A percentile compares a stretch with the other conserved stretches of the same genome.
Conservation (phyloP, 2,329 filamentous ascomycete species). For the Alternaria gansuensis region DNA sequence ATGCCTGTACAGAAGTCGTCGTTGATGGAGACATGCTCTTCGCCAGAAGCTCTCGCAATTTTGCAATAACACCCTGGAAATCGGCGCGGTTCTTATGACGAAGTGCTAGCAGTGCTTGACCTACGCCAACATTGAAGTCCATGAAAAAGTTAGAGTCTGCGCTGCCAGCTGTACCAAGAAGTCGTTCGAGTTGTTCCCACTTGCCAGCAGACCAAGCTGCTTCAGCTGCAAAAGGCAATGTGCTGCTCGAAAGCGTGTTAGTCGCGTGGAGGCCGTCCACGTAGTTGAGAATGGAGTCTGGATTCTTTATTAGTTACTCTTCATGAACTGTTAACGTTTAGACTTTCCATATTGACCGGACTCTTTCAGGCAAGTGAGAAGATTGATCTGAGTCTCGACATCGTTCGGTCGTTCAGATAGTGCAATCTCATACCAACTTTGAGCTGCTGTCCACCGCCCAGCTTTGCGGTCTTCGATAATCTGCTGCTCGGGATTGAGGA, state of each 20-base stretch:
- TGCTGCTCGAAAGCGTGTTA: conserved; percentile 50
- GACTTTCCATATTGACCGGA: conserved; percentile 88
- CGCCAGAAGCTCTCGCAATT: conserved; percentile 74
- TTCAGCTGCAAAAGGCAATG: conserved; percentile 86
- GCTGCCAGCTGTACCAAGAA: conserved; percentile 60
- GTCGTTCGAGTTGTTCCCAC: conserved; percentile 77
- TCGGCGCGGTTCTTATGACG: conserved; percentile 60
- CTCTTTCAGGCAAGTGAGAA: conserved; percentile 88
- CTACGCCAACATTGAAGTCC: conserved; percentile 86
- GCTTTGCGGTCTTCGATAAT: conserved; percentile 92
- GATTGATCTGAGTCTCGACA: conserved; percentile 78
- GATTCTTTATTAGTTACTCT: conserved; percentile 29
- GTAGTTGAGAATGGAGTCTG: conserved; percentile 86
- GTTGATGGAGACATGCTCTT: conserved; percentile 77
- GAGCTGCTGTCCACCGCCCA: conserved; percentile 90
- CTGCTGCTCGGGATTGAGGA: conserved; percentile 92
- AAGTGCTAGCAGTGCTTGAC: conserved; percentile 70
- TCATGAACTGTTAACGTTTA: not conserved
- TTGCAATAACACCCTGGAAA: conserved; percentile 68
- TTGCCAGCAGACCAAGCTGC: conserved; percentile 89
- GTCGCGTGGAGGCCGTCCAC: conserved; percentile 74
- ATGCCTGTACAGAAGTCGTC: conserved; percentile 82
- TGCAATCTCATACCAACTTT: conserved; percentile 97
- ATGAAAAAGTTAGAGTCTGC: conserved; percentile 51
- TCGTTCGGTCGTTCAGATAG: conserved; percentile 81